These are phyloP conservation scores for Lathyrus aphaca DNA, from an alignment of 306 rosid species.

Conservation along the genomic window DNA sequence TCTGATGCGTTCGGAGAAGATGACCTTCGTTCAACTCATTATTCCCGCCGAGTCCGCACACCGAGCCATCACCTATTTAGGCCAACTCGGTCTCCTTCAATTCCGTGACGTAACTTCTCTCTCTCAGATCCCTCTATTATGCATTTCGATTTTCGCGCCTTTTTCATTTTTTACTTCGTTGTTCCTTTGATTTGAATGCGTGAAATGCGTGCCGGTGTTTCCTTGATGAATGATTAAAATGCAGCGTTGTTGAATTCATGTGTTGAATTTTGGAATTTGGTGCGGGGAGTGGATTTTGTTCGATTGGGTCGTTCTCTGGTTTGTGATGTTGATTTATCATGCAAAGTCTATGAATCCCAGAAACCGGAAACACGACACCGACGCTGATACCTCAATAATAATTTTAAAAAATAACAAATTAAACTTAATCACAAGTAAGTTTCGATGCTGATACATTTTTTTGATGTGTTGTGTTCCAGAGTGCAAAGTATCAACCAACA, in stretches of 20 bases:
- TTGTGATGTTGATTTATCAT: constrained; percentile 34
- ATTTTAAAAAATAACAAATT: no score
- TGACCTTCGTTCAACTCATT: constrained; percentile 95
- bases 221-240: constrained; percentile 21
- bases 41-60: constrained; percentile 96
- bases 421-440: no score
- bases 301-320: not conserved
- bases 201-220: not conserved
- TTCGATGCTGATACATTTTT: no score
- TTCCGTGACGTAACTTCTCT: constrained; percentile 79
- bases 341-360: not conserved
- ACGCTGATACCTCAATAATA: no score
- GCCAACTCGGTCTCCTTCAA: constrained; percentile 95
- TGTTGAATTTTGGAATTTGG: constrained; percentile 20
- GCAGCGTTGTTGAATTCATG: constrained; percentile 26
- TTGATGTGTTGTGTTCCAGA: no score
- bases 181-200: not conserved
- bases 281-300: constrained; percentile 33
- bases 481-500: constrained; percentile 8
- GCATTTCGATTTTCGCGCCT: not conserved
- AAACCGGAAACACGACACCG: not conserved
- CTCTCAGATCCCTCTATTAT: constrained; percentile 38
- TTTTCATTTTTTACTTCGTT: constrained; percentile 14
- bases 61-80: constrained; percentile 86
- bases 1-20: constrained; percentile 99